Conservation (phyloP, 169 alveolate species). For the Cryptosporidium ubiquitum region DNA sequence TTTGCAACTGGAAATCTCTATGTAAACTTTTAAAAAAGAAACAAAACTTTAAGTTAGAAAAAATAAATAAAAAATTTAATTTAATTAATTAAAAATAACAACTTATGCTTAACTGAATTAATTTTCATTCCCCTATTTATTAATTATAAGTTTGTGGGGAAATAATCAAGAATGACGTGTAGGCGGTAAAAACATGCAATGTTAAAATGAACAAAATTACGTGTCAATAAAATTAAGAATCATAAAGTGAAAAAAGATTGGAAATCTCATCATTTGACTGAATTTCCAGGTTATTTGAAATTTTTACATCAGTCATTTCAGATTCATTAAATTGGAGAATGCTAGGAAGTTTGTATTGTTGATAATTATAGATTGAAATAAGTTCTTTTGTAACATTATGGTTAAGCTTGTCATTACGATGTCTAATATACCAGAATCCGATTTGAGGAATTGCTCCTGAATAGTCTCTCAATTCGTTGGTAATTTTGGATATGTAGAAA, state of each 20-base stretch:
- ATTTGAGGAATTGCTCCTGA: conserved; percentile 18
- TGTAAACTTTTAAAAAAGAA: neutral
- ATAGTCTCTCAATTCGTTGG: neutral
- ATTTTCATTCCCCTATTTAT: neutral
- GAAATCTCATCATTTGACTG: conserved; percentile 3
- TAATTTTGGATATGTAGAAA: neutral
- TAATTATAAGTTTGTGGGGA: neutral
- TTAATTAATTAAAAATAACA: neutral
- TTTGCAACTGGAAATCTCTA: no score
- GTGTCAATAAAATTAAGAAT: neutral
- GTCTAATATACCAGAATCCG: conserved; percentile 73
- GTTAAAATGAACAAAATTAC: neutral
- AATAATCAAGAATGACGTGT: neutral
- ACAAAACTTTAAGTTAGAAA: no score
- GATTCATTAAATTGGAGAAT: conserved; percentile 34
- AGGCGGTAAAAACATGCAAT: conserved; percentile 17
- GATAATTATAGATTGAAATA: conserved; percentile 26
- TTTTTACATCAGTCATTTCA: conserved; percentile 16
- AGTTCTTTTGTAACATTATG: conserved; percentile 35
- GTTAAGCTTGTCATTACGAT: conserved; percentile 47
- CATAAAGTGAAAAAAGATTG: neutral
- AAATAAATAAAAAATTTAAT: no score
- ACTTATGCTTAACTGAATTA: neutral
- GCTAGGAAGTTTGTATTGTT: conserved; percentile 1
- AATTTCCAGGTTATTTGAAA: neutral